These are phyloP conservation scores for Artemisia tridentata DNA, from an alignment of 129 eudicot genomes.

Conservation along the genomic window DNA sequence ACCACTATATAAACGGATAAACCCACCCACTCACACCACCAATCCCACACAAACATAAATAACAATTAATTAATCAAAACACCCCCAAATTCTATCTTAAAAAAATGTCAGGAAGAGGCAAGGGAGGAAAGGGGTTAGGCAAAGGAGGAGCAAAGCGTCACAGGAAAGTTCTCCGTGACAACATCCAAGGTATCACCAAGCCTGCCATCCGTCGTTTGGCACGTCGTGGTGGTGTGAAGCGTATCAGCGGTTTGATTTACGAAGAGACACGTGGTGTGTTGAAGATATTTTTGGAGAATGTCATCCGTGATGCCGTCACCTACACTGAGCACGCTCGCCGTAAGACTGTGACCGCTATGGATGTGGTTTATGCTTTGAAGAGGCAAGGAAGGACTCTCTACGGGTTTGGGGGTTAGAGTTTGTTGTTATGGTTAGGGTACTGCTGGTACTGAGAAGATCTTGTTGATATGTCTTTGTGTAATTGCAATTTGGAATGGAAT, in stretches of 20 bases:
- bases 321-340: slow-evolving; percentile 20
- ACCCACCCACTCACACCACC: not conserved
- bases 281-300: slow-evolving; percentile 13
- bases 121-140: slow-evolving; percentile 20
- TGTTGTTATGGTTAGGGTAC: not conserved
- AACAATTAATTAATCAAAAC: no score
- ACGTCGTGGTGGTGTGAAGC: slow-evolving; percentile 18
- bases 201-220: slow-evolving; percentile 19
- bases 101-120: slow-evolving; percentile 20
- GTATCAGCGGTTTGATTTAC: slow-evolving; percentile 13
- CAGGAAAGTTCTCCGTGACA: slow-evolving; percentile 13
- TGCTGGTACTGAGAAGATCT: no score
- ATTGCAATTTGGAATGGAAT: no score
- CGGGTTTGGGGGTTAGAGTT: slow-evolving; percentile 14
- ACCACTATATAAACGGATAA: not conserved
- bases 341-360: slow-evolving; percentile 15
- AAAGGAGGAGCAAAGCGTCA: slow-evolving; percentile 22
- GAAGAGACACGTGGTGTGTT: slow-evolving; percentile 12
- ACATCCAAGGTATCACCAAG: slow-evolving; percentile 21
- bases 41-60: not conserved
- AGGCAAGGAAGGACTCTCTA: slow-evolving; percentile 18
- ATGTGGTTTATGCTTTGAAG: slow-evolving; percentile 12
- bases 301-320: slow-evolving; percentile 15
- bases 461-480: no score
- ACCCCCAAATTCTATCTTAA: not conserved